Evolutionary conservation across 148 eudicot species (phyloP).

Genomic region (Rhododendron williamsianum): DNA sequence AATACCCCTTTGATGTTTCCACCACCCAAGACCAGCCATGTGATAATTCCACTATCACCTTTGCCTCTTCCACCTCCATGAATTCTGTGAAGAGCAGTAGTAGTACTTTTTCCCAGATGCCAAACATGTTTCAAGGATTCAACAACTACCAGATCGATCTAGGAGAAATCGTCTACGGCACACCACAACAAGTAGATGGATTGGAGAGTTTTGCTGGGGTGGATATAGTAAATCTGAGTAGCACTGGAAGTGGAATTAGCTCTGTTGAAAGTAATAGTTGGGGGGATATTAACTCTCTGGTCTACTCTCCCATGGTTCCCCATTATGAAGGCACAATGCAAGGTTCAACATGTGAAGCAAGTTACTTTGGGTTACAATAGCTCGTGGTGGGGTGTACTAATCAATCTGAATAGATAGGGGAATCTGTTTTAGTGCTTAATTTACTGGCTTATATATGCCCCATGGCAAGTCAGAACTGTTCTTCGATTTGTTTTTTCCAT

Average conservation of each 20-base stretch:
- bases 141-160: slow-evolving; percentile 24
- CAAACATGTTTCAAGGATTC: slow-evolving; percentile 25
- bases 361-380: slow-evolving; percentile 27
- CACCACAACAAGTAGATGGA: slow-evolving; percentile 16
- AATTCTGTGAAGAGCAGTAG: not conserved
- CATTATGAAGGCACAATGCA: slow-evolving; percentile 20
- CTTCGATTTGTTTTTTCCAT: not conserved
- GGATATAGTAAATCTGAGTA: slow-evolving; percentile 17
- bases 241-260: slow-evolving; percentile 15
- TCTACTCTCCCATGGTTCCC: slow-evolving; percentile 27
- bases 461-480: slow-evolving; percentile 1
- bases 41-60: slow-evolving; percentile 13
- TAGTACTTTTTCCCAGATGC: slow-evolving; percentile 13
- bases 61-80: slow-evolving; percentile 15
- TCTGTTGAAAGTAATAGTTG: slow-evolving; percentile 41
- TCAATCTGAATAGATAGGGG: not conserved
- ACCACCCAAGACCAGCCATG: slow-evolving; percentile 21
- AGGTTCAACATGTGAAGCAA: slow-evolving; percentile 15
- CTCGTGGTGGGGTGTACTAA: slow-evolving; percentile 21
- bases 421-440: not conserved
- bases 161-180: slow-evolving; percentile 22
- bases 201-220: slow-evolving; percentile 29
- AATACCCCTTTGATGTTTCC: slow-evolving; percentile 13
- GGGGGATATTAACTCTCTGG: slow-evolving; percentile 33
- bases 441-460: not conserved